phyloP scores from a whole-genome alignment of 2,329 filamentous ascomycete genomes.

The Ophiostoma pallidulum region DNA sequence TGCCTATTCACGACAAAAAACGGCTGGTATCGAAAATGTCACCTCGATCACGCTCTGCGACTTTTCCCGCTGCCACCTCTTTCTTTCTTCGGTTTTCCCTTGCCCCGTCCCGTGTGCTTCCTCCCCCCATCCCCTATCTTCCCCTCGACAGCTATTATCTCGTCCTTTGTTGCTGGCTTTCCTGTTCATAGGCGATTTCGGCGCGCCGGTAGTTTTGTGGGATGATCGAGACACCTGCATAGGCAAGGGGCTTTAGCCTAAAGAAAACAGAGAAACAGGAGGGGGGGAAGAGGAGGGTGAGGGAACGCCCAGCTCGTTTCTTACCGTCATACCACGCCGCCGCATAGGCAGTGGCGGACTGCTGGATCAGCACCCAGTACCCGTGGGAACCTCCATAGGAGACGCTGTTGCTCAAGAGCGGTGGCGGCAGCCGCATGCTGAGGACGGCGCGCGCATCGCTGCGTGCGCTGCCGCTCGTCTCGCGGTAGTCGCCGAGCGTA shows the following conservation, averaged over 20 bases:
- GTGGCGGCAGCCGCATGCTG: not conserved
- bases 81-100: not conserved
- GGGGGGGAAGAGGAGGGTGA: not conserved
- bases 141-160: too few relatives aligned
- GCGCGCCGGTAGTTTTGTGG: slow-evolving; percentile 26
- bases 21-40: too few relatives aligned
- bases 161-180: too few relatives aligned
- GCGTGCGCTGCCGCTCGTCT: not conserved
- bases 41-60: too few relatives aligned
- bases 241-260: too few relatives aligned
- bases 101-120: not conserved
- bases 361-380: slow-evolving; percentile 30
- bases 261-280: too few relatives aligned
- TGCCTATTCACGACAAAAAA: too few relatives aligned
- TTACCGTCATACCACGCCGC: slow-evolving; percentile 31
- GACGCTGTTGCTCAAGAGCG: slow-evolving; percentile 5
- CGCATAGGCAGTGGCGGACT: slow-evolving; percentile 19
- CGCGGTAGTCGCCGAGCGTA: slow-evolving; percentile 17
- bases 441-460: slow-evolving; percentile 15
- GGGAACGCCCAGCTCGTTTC: slow-evolving; percentile 12
- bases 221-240: slow-evolving; percentile 20
- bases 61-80: not conserved
- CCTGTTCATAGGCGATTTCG: slow-evolving; percentile 24
- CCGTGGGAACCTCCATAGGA: slow-evolving; percentile 12
- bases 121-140: not conserved